Conservation (phyloP, 2,329 filamentous ascomycete species). For the Colletotrichum plurivorum region DNA sequence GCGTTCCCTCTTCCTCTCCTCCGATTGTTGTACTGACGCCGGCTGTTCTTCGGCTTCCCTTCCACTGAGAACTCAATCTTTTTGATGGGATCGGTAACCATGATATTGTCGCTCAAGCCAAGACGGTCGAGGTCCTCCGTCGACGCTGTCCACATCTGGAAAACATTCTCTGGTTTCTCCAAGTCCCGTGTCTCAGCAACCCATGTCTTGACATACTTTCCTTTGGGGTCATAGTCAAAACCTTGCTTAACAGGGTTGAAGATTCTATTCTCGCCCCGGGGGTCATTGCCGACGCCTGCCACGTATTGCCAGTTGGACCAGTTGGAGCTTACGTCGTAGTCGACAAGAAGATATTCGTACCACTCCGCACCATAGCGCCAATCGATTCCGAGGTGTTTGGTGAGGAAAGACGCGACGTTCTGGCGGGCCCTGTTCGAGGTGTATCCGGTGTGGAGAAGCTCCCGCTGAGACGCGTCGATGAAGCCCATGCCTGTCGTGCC, state of each 20-base stretch:
- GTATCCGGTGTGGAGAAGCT: conserved; percentile 82
- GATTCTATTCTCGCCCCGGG: conserved; percentile 77
- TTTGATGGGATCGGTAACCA: conserved; percentile 77
- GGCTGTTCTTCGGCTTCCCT: conserved; percentile 58
- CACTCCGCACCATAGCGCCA: conserved; percentile 87
- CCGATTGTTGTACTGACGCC: conserved; percentile 49
- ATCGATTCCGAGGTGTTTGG: conserved; percentile 81
- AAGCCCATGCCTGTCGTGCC: conserved; percentile 82
- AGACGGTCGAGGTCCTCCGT: conserved; percentile 69
- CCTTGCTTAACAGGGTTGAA: conserved; percentile 89
- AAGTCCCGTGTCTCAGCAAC: conserved; percentile 75
- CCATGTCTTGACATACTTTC: conserved; percentile 81
- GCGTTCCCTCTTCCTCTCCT: conserved; percentile 43
- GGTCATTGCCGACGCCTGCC: conserved; percentile 84
- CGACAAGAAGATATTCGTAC: conserved; percentile 82
- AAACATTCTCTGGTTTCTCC: conserved; percentile 69
- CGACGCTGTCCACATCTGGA: conserved; percentile 78
- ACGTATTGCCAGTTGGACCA: conserved; percentile 91
- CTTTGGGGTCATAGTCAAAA: conserved; percentile 80
- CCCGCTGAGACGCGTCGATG: conserved; percentile 83
- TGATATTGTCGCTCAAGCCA: conserved; percentile 70
- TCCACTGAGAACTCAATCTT: conserved; percentile 75
- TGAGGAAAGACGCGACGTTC: conserved; percentile 81
- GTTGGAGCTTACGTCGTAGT: conserved; percentile 83
- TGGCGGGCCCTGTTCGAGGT: conserved; percentile 83